Evolutionary conservation across 164 flowering plant species (phyloP).

Genomic region (Piper betle): DNA sequence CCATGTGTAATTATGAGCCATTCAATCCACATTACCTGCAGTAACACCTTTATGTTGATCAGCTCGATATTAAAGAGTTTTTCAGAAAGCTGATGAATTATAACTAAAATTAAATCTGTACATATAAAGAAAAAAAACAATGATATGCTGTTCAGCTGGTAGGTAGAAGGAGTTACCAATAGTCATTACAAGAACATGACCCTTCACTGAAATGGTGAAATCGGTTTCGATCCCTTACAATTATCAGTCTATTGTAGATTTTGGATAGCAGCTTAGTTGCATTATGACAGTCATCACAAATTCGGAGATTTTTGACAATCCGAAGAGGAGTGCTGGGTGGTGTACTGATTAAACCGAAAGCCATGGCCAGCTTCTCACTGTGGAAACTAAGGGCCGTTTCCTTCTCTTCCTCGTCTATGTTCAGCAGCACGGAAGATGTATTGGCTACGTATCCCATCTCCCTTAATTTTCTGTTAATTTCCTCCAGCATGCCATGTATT

Average conservation of each 20-base stretch:
- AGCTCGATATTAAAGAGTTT: too few relatives aligned
- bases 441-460: conserved; percentile 25
- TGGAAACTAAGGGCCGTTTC: conserved; percentile 33
- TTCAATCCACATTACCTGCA: too few relatives aligned
- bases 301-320: conserved; percentile 35
- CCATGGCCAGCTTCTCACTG: conserved; percentile 47
- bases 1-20: too few relatives aligned
- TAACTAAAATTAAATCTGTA: too few relatives aligned
- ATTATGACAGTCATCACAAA: conserved; percentile 29
- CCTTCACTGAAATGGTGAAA: conserved; percentile 43
- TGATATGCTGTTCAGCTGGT: too few relatives aligned
- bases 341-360: conserved; percentile 34
- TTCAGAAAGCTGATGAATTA: too few relatives aligned
- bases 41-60: too few relatives aligned
- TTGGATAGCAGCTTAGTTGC: conserved; percentile 29
- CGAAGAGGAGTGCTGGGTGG: conserved; percentile 29
- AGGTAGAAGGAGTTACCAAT: conserved; percentile 20
- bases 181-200: conserved; percentile 38
- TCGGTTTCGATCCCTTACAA: conserved; percentile 42
- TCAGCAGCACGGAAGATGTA: conserved; percentile 25
- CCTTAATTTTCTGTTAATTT: conserved; percentile 33
- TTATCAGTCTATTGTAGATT: conserved; percentile 28
- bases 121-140: too few relatives aligned
- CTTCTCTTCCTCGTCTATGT: conserved; percentile 42
- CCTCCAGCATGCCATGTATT: conserved; percentile 24